These are phyloP conservation scores for Tuber magnatum DNA, from an alignment of 495 filamentous ascomycete species.

Conservation along the genomic window DNA sequence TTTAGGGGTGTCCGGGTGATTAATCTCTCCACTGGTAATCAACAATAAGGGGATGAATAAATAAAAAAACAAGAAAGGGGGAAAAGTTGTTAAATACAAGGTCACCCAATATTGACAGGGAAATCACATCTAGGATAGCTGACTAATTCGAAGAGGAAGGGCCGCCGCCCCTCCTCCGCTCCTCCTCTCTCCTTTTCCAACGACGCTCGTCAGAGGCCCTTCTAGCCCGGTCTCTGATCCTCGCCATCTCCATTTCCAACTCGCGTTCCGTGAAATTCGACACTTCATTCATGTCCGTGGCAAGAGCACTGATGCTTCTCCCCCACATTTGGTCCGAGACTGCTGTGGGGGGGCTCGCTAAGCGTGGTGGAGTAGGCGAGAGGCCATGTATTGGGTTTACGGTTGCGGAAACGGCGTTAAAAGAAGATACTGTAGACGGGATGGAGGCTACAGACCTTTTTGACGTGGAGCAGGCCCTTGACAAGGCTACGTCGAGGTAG, in stretches of 20 bases:
- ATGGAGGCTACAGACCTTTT: constrained; percentile 33
- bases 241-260: constrained; percentile 35
- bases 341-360: not conserved
- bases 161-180: constrained; percentile 7
- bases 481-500: constrained; percentile 9
- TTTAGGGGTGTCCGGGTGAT: too few species aligned
- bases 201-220: constrained; percentile 23
- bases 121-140: not conserved
- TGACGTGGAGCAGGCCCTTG: constrained; percentile 21
- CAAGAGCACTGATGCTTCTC: constrained; percentile 1
- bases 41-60: not conserved
- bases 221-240: constrained; percentile 24
- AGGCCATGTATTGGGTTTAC: constrained; percentile 22
- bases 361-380: constrained; percentile 31
- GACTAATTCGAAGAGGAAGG: not conserved
- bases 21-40: too few species aligned
- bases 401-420: constrained; percentile 19
- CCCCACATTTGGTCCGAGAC: not conserved
- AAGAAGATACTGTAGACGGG: constrained; percentile 33
- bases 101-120: not conserved
- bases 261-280: constrained; percentile 31
- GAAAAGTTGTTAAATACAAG: not conserved
- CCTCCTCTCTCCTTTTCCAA: constrained; percentile 8
- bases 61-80: not conserved
- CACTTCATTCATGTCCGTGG: constrained; percentile 17